A percentile compares a stretch with the other conserved stretches of the same genome.
Conservation (phyloP, 768 basidiomycete genomes). For the Kwoniella heveanensis region DNA sequence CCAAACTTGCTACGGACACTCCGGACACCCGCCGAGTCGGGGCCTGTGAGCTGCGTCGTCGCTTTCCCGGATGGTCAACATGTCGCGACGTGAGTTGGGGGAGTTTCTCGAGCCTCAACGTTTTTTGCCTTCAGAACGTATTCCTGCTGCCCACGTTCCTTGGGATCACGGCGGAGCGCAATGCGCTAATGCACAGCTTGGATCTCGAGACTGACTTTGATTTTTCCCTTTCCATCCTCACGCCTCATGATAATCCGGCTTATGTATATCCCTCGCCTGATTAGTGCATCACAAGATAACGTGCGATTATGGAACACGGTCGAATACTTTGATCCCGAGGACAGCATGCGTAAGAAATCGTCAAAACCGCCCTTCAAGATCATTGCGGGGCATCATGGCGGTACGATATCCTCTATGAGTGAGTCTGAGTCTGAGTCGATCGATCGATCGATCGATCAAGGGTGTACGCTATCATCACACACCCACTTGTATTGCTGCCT, state of each 20-base stretch:
- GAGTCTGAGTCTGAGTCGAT: too few species aligned
- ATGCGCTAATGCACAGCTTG: too few species aligned
- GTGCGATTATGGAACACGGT: constrained; percentile 90
- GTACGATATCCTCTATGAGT: constrained; percentile 91
- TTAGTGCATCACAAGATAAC: constrained; percentile 87
- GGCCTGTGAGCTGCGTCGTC: constrained; percentile 86
- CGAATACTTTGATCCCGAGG: constrained; percentile 71
- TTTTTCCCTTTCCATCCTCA: constrained; percentile 6
- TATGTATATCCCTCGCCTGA: too few species aligned
- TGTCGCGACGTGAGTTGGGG: constrained; percentile 73
- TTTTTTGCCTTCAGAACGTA: too few species aligned
- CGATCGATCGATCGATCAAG: too few species aligned
- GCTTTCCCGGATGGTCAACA: constrained; percentile 91
- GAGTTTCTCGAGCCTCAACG: too few species aligned
- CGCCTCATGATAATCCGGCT: too few species aligned
- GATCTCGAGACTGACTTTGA: too few species aligned
- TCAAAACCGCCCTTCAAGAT: constrained; percentile 84
- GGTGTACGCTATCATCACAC: too few species aligned
- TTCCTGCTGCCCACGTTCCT: too few species aligned
- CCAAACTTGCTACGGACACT: constrained; percentile 79
- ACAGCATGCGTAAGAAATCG: constrained; percentile 61
- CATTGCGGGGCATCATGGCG: constrained; percentile 93
- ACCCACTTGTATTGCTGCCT: too few species aligned
- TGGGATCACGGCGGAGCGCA: too few species aligned
- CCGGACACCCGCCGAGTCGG: constrained; percentile 82